Base-by-base conservation (phyloP, 2,329 filamentous ascomycete genomes). In the Endocalyx cinctus region DNA sequence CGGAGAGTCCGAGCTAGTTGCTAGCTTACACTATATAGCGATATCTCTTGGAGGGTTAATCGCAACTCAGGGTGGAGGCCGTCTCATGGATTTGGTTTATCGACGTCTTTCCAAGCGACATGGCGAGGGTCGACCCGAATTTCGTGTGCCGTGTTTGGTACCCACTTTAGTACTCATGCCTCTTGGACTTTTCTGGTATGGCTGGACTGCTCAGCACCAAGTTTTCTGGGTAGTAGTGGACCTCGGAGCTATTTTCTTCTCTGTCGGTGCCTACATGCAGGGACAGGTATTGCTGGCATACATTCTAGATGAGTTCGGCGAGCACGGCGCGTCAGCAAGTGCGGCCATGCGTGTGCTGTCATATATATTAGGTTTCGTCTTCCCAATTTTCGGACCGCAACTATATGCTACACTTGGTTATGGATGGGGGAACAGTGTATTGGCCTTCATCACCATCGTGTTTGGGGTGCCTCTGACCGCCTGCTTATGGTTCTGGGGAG, bases 151-250 rank as follows among this genome's bases (percentile, higher is more conserved):
- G 0, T 66, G 70, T 3, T 72, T 81, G 64, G 62, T 76, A 17
- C 59, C 70, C 3, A 71, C 69, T 3, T 60, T 63, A 0, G 42
- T 74, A 12, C 62, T 75, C 27, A 60, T 77, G 2, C 71, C 72
- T 1, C 43, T 65, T 3, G 66, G 70, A 1, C 58, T 79, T 0
- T 67, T 77, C 38, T 66, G 70, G 55, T 78, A 78, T 45, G 74
- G 73, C 22, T 79, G 74, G 73, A 61, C 66, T 0, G 74, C 74
- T 0, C 60, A 79, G 30, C 59, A 66, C 19, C 49, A 62, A 1
- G 56, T 63, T 0, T 68, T 72, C 45, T 82, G 72, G 71, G 69
- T 78, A 14, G 63, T 75, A 5, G 73, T 76, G 0, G 76, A 80
- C 29, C 63, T 79, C 16, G 76, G 76, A 3, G 69, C 69, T 2